phyloP scores from a whole-genome alignment of 169 alveolate species.

The Plasmodium inui region DNA sequence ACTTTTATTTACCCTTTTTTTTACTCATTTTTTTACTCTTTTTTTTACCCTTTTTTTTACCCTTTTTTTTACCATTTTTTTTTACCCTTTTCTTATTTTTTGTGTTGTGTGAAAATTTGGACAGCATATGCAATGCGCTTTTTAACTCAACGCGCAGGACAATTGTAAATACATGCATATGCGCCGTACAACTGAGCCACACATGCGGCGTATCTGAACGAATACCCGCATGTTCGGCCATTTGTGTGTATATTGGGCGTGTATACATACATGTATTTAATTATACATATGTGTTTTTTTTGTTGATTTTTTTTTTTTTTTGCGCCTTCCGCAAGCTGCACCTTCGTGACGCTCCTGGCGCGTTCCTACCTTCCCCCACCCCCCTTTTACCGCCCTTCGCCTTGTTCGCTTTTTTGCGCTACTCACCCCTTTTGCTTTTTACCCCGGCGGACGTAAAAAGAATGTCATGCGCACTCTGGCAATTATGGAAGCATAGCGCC shows the following conservation, averaged over 20 bases:
- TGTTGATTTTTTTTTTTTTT: background rate
- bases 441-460: background rate
- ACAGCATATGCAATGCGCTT: background rate
- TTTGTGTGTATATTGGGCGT: background rate
- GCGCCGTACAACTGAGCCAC: background rate
- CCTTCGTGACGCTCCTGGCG: background rate
- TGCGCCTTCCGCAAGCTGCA: background rate
- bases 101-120: background rate
- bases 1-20: too few species aligned
- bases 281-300: background rate
- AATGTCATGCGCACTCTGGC: background rate
- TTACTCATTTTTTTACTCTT: background rate
- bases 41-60: background rate
- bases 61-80: background rate
- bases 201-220: background rate
- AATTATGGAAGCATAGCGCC: background rate
- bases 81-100: background rate
- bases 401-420: background rate
- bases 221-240: background rate
- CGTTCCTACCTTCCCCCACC: background rate
- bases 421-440: background rate
- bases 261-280: background rate
- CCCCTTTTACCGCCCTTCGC: background rate
- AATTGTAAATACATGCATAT: background rate
- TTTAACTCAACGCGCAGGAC: background rate